phyloP scores from a whole-genome alignment of 306 rosid species.

The Hylodesmum podocarpum region DNA sequence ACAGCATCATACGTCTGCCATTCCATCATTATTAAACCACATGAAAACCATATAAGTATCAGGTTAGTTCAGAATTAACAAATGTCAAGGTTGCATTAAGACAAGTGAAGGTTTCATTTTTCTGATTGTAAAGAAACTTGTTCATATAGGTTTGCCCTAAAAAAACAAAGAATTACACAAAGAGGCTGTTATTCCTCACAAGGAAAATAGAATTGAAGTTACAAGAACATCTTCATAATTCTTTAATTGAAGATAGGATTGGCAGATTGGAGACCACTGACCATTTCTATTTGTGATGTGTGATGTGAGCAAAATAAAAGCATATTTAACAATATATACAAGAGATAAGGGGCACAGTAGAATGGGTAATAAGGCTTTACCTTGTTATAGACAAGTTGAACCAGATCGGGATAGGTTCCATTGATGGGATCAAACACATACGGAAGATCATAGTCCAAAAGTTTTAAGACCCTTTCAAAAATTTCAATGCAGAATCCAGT shows the following conservation, averaged over 20 bases:
- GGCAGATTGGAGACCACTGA: neutral
- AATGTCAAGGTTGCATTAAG: neutral
- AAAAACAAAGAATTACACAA: neutral
- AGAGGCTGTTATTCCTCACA: neutral
- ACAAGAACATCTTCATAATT: neutral
- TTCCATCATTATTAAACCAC: conserved; percentile 30
- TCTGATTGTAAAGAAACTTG: neutral
- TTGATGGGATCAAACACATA: conserved; percentile 34
- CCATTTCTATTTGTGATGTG: neutral
- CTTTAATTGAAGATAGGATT: neutral
- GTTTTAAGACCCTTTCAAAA: conserved; percentile 25
- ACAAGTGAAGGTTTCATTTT: neutral
- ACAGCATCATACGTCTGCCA: conserved; percentile 58
- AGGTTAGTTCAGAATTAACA: conserved; percentile 11
- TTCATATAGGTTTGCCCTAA: neutral
- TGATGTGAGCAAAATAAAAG: neutral
- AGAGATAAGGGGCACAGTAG: neutral
- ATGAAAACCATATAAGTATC: neutral
- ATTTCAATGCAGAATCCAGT: conserved; percentile 62
- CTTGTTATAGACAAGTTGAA: conserved; percentile 56
- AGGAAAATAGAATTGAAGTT: neutral
- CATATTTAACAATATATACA: neutral
- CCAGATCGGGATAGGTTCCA: conserved; percentile 45
- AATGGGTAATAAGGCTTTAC: conserved; percentile 27
- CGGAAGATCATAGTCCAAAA: conserved; percentile 51